Evolutionary conservation across 148 eudicot species (phyloP).

Genomic region (Heliosperma pusillum): DNA sequence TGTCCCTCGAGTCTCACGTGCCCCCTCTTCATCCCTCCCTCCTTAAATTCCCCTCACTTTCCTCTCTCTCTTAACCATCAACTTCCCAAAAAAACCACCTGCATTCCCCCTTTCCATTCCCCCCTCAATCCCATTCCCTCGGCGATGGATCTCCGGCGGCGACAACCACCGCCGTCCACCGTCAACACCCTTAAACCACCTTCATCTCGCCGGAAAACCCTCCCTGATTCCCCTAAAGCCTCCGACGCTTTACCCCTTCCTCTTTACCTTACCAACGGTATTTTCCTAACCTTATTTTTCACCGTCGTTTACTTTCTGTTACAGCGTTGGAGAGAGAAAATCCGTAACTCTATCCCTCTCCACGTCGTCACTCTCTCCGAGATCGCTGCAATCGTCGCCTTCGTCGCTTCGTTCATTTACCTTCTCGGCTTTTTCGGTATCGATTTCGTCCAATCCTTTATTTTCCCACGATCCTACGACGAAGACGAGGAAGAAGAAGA

Average conservation of each 20-base stretch:
- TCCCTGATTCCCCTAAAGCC: conserved; percentile 31
- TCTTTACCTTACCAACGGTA: conserved; percentile 58
- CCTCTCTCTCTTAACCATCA: not conserved
- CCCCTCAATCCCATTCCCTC: not conserved
- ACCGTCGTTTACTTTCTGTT: conserved; percentile 72
- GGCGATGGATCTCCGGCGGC: conserved; percentile 36
- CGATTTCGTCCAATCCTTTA: too few relatives aligned
- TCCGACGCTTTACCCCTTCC: conserved; percentile 74
- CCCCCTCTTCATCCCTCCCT: not conserved
- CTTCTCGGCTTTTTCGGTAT: conserved; percentile 16
- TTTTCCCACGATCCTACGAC: too few relatives aligned
- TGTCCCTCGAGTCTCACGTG: conserved; percentile 27
- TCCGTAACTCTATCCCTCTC: conserved; percentile 70
- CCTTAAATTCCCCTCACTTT: not conserved
- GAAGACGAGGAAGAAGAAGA: conserved; percentile 27
- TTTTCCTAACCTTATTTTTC: conserved; percentile 75
- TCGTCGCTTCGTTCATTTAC: conserved; percentile 70
- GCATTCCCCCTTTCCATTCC: not conserved
- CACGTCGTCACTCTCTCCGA: conserved; percentile 72
- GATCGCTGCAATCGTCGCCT: conserved; percentile 52
- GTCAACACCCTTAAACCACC: too few relatives aligned
- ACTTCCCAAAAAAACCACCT: not conserved
- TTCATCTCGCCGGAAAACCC: too few relatives aligned
- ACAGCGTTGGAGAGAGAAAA: conserved; percentile 80
- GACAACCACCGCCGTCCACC: conserved; percentile 16